Conservation (phyloP, 192 early-diverging fungal genomes). For the Podila epigama region DNA sequence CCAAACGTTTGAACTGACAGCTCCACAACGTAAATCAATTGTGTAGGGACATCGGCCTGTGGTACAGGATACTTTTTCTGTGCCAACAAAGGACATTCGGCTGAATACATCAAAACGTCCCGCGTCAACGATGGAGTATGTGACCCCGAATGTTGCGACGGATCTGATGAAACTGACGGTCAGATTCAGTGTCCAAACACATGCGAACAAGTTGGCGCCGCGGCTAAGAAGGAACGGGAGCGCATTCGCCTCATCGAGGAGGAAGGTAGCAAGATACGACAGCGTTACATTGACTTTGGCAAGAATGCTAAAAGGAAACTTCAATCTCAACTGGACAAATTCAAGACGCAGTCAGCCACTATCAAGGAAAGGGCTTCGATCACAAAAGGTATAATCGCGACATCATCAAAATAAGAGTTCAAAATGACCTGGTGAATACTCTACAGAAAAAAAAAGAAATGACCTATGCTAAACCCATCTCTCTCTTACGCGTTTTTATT, state of each 20-base stretch:
- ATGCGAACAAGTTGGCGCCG: conserved; percentile 69
- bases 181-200: conserved; percentile 70
- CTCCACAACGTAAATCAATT: too few relatives aligned
- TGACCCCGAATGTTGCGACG: conserved; percentile 96
- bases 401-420: background rate
- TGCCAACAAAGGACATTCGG: conserved; percentile 76
- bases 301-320: conserved; percentile 14
- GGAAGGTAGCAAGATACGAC: conserved; percentile 29
- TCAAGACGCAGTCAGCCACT: background rate
- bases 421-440: background rate
- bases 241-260: conserved; percentile 4
- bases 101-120: conserved; percentile 68
- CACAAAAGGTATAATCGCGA: conserved; percentile 25
- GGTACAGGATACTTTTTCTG: conserved; percentile 83
- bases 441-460: background rate
- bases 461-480: background rate
- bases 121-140: conserved; percentile 96
- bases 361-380: conserved; percentile 15
- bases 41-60: conserved; percentile 90
- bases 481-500: background rate
- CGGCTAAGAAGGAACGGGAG: conserved; percentile 21
- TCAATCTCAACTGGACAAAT: conserved; percentile 10
- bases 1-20: background rate
- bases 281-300: conserved; percentile 42
- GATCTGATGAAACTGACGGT: conserved; percentile 84